phyloP scores from a whole-genome alignment of 768 basidiomycete genomes.

The Hebeloma cylindrosporum region DNA sequence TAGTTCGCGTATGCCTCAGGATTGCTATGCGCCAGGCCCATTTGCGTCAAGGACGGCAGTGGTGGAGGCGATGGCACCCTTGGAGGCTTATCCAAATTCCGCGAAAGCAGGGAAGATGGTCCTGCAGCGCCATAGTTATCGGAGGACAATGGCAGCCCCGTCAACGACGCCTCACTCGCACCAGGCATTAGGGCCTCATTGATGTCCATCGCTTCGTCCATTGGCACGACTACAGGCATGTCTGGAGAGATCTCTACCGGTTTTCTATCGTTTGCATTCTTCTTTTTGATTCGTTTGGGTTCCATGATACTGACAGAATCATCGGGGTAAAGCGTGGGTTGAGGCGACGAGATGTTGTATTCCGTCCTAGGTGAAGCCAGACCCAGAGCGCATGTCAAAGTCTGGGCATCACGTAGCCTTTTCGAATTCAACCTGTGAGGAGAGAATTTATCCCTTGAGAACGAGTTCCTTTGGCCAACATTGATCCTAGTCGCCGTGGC shows the following conservation, averaged over 20 bases:
- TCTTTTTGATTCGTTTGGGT: conserved; percentile 17
- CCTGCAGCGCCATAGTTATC: conserved; percentile 17
- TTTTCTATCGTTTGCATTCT: conserved; percentile 12
- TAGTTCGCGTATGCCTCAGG: conserved; percentile 65
- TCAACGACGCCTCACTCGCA: conserved; percentile 34
- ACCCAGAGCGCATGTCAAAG: conserved; percentile 38
- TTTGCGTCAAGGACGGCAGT: conserved; percentile 72
- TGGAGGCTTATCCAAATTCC: conserved; percentile 62
- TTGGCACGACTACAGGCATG: conserved; percentile 21
- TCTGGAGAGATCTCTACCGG: conserved; percentile 15
- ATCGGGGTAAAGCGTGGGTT: conserved; percentile 67
- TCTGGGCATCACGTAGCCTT: conserved; percentile 40
- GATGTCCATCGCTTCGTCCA: conserved; percentile 5
- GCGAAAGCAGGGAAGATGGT: conserved; percentile 24
- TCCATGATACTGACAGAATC: conserved; percentile 57
- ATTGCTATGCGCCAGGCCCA: conserved; percentile 67
- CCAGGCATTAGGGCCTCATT: conserved; percentile 48
- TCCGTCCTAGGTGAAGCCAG: conserved; percentile 37
- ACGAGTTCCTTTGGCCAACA: conserved; percentile 25
- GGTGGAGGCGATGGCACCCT: conserved; percentile 79
- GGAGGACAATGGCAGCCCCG: too few relatives aligned
- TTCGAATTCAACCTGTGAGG: conserved; percentile 43
- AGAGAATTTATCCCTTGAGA: conserved; percentile 22
- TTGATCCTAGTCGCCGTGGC: conserved; percentile 33
- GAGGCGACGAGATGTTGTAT: conserved; percentile 46